These are phyloP conservation scores for Leccinum glutinopallens DNA, from an alignment of 1,284 basidiomycete species.

Conservation along the genomic window DNA sequence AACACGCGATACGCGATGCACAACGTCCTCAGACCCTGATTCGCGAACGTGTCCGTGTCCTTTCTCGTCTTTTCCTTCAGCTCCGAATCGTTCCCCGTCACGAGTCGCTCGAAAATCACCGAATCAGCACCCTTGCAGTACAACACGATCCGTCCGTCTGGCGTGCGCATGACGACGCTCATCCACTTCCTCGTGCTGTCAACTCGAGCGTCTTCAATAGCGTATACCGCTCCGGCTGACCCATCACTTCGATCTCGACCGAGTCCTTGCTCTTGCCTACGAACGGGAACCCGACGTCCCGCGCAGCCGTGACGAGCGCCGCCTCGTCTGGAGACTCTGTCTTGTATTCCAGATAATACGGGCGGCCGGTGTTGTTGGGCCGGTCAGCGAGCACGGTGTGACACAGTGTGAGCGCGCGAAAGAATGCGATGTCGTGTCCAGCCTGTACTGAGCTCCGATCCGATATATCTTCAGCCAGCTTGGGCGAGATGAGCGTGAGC, in stretches of 20 bases:
- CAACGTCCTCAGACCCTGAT: conserved; percentile 88
- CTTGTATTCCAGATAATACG: conserved; percentile 85
- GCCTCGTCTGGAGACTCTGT: conserved; percentile 96
- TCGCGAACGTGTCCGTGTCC: conserved; percentile 94
- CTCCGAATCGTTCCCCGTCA: conserved; percentile 68
- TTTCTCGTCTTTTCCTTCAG: conserved; percentile 79
- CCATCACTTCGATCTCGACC: conserved; percentile 91
- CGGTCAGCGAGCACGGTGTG: conserved; percentile 88
- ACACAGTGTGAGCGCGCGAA: conserved; percentile 88
- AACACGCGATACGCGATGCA: conserved; percentile 87
- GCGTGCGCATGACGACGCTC: conserved; percentile 85
- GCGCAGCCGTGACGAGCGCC: conserved; percentile 88
- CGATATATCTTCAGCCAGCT: conserved; percentile 76
- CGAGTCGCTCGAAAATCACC: conserved; percentile 88
- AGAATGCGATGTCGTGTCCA: conserved; percentile 79
- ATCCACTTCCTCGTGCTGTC: conserved; percentile 93
- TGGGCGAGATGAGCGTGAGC: conserved; percentile 88
- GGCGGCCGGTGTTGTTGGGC: conserved; percentile 63
- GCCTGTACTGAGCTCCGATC: conserved; percentile 66
- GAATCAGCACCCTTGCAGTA: conserved; percentile 98
- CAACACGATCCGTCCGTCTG: conserved; percentile 80
- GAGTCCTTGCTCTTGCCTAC: conserved; percentile 73
- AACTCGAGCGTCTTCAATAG: conserved; percentile 88
- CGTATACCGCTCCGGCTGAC: conserved; percentile 81
- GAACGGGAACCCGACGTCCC: conserved; percentile 94